phyloP scores from a whole-genome alignment of 768 basidiomycete genomes.

The Tricholoma furcatifolium region DNA sequence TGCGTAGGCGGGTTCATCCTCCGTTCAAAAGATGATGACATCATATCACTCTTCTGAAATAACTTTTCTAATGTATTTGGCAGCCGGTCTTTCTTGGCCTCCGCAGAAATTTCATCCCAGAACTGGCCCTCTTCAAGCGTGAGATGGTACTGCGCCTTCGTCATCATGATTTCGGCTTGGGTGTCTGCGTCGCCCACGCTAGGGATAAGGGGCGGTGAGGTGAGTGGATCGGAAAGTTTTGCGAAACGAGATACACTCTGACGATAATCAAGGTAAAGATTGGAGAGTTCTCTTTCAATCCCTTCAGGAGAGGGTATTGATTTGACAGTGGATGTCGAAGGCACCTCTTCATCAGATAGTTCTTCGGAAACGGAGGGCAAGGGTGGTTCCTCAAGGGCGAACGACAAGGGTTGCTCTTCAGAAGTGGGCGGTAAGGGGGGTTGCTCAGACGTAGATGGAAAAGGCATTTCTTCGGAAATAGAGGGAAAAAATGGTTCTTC shows the following conservation, averaged over 20 bases:
- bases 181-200: constrained; percentile 27
- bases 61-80: constrained; percentile 6
- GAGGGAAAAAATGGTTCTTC: too few species aligned
- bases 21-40: constrained; percentile 66
- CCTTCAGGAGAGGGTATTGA: constrained; percentile 15
- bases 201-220: constrained; percentile 11
- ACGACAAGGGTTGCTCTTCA: too few species aligned
- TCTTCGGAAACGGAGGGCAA: too few species aligned
- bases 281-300: constrained; percentile 37
- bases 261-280: constrained; percentile 49
- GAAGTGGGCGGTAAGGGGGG: too few species aligned
- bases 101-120: constrained; percentile 47
- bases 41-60: constrained; percentile 48
- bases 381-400: too few species aligned
- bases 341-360: too few species aligned
- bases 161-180: constrained; percentile 47
- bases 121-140: constrained; percentile 58
- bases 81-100: not conserved
- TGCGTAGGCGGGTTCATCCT: constrained; percentile 60
- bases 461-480: too few species aligned
- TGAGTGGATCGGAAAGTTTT: constrained; percentile 31
- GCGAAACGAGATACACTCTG: constrained; percentile 45
- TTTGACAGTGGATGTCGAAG: too few species aligned
- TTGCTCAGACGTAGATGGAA: too few species aligned
- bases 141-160: constrained; percentile 61